Conservation (phyloP, 2,329 filamentous ascomycete species). For the Akanthomyces muscarius region DNA sequence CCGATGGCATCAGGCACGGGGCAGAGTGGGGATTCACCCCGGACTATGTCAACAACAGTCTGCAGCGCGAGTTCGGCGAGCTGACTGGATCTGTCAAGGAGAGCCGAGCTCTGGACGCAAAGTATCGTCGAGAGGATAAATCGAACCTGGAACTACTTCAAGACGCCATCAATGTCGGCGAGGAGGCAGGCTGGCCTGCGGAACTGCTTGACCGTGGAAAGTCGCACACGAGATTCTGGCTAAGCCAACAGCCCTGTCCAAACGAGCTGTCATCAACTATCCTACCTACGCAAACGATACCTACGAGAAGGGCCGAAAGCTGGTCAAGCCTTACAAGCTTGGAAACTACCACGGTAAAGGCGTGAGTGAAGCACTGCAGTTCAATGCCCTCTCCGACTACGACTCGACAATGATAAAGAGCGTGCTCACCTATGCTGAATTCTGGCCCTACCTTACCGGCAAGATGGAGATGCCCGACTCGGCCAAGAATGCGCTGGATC, state of each 20-base stretch:
- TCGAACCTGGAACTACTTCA: neutral
- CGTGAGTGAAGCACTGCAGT: neutral
- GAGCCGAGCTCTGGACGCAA: neutral
- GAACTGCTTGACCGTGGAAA: neutral
- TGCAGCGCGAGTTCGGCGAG: neutral
- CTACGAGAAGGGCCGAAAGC: neutral
- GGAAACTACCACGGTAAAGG: neutral
- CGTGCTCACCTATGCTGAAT: neutral
- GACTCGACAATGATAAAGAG: neutral
- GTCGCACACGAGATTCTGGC: neutral
- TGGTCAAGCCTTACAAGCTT: neutral
- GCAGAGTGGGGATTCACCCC: neutral
- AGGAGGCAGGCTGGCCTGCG: neutral
- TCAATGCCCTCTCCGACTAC: neutral
- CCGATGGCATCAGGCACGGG: slow-evolving; percentile 1
- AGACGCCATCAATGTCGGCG: neutral
- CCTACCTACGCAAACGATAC: neutral
- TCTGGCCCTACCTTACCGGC: neutral
- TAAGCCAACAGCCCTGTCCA: neutral
- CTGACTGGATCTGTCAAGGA: neutral
- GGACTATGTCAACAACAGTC: neutral
- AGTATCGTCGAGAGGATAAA: neutral
- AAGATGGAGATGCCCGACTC: neutral
- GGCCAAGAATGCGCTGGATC: neutral
- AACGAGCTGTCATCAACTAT: neutral